phyloP scores from a whole-genome alignment of 306 rosid genomes.

The Pterocarpus santalinus region DNA sequence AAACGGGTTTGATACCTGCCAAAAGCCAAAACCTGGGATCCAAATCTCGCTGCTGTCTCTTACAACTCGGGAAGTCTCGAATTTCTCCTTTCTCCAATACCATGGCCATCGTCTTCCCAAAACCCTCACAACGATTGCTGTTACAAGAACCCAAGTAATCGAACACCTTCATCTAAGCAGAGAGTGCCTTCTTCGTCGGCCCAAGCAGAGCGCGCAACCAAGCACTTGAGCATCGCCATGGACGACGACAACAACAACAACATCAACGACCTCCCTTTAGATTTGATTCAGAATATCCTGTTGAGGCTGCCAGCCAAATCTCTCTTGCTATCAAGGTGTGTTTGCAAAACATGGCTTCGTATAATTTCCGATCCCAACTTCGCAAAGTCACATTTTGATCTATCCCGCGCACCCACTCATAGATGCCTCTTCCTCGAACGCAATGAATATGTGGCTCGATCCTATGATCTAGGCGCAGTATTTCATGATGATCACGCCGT shows the following conservation, averaged over 20 bases:
- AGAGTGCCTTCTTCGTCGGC: neutral
- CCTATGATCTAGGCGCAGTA: neutral
- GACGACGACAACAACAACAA: neutral
- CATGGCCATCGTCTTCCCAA: no score
- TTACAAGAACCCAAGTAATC: no score
- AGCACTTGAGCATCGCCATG: neutral
- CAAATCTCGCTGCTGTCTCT: no score
- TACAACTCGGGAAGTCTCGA: no score
- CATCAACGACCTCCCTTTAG: neutral
- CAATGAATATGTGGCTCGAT: neutral
- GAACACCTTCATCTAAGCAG: no score
- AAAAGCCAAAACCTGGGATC: no score
- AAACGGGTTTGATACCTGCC: no score
- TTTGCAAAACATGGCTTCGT: constrained; percentile 6
- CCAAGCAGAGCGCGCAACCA: neutral
- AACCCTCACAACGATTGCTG: no score
- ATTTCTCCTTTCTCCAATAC: no score
- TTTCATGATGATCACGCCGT: neutral
- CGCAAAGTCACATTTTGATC: neutral
- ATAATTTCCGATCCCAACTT: constrained; percentile 18
- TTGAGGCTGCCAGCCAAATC: neutral
- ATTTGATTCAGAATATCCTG: neutral
- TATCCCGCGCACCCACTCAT: neutral
- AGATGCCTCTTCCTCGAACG: neutral
- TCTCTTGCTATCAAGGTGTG: neutral